Base-by-base conservation (phyloP, 345 rosid species). In the Euclidium syriacum region DNA sequence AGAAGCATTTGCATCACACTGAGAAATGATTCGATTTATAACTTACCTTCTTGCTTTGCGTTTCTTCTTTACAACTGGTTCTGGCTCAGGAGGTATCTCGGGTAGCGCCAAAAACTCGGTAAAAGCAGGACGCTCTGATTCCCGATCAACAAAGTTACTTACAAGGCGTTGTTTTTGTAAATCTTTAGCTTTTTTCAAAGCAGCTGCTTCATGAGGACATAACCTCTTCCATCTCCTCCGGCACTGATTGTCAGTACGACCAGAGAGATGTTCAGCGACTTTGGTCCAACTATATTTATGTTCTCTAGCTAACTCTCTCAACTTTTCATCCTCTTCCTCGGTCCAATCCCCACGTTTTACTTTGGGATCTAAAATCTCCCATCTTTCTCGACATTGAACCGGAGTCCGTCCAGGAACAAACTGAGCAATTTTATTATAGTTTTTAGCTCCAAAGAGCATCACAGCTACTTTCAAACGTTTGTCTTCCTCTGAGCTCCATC, bases 221-320 rank as follows among this genome's bases (percentile, higher is more conserved):
- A 90, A 56, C 2, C 2, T 52, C 81, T 75, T 85, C 96, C 97
- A 94, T 72, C 99, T 83, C 88, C 99, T 90, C 76, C 72, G 50
- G 68, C 99, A 94, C 66, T 82, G 85, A 61, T 65, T 94, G 69
- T 94, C 97, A 7, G 97, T 94, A 65, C 97, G 91, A 63, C 80
- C 64, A 53, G 83, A 35, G 68, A 94, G 17, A 51, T 27, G 56
- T 30, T 78, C 65, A 65, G 99, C 91, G 64, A 94, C 73, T 75
- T 79, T 87, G 34, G 96, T 70, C 99, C 99, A 94, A 25, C 75
- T 54, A 68, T 73, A 55, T 26, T 95, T 96, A 46, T 75, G 79
- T 71, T 85, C 79, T 66, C 64, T 61, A 65, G 84, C 64, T 24
- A 88, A 96, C 41, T 76, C 81, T 68, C 78, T 79, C 72, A 94